Evolutionary conservation across 1,284 basidiomycete genomes (phyloP).

Genomic region (Schizophyllum commune): DNA sequence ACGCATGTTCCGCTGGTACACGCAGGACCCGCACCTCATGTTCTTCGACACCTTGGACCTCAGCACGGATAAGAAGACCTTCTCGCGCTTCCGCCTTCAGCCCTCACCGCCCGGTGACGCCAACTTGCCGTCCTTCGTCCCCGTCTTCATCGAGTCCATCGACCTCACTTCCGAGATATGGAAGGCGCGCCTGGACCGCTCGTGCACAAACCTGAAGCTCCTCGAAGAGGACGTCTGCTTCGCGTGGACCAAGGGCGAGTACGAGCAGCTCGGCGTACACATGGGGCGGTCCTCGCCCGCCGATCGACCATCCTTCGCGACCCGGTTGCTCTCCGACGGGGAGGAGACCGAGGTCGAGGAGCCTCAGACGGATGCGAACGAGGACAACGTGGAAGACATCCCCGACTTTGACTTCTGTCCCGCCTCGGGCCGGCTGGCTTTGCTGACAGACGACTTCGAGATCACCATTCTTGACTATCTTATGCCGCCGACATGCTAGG

Average conservation of each 20-base stretch:
- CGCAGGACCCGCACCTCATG: not conserved
- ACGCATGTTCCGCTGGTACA: not conserved
- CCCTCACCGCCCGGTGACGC: not conserved
- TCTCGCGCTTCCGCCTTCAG: not conserved
- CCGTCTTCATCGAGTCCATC: constrained; percentile 2
- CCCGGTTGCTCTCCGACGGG: not conserved
- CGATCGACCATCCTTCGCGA: not conserved
- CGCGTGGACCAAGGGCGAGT: not conserved
- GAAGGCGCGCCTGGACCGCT: not conserved
- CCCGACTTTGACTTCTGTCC: not conserved
- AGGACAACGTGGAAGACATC: not conserved
- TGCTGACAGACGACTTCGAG: not conserved
- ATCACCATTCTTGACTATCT: not conserved
- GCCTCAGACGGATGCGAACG: not conserved
- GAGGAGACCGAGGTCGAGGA: not conserved
- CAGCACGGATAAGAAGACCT: not conserved
- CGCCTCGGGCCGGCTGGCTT: not conserved
- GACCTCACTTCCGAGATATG: not conserved
- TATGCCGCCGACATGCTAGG: not conserved
- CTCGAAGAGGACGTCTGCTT: not conserved
- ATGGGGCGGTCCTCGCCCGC: not conserved
- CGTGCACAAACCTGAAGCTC: not conserved
- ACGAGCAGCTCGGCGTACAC: not conserved
- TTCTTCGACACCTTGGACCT: not conserved
- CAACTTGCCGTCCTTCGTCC: not conserved